Base-by-base conservation (phyloP, 148 eudicot species). In the Polygonum aviculare region DNA sequence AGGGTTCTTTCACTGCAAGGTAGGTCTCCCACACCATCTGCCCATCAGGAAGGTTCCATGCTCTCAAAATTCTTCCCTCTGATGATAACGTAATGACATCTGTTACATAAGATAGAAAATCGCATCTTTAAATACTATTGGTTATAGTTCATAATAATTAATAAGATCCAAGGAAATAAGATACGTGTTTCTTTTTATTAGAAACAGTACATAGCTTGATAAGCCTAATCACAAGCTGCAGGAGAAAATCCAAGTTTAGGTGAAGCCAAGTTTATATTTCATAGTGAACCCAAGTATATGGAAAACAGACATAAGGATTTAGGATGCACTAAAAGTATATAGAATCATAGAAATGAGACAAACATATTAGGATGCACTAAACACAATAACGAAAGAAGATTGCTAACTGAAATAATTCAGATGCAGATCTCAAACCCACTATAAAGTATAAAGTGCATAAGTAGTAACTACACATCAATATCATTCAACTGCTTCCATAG, bases 41-140 rank as follows among this genome's bases (percentile, higher is more conserved):
- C 44, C 99, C 99, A 81, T 96, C 99, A 65, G 99, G 98, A 86
- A 96, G 98, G 82, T 93, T 96, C 99, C 99, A 96, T 47, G 99
- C 99, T 85, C 99, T 88, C 63, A 93, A 73, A 72, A 87, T 81
- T 79, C 87, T 91, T 79, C 99, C 98, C 70, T 84, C 86, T 33
- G 98, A 93, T 55, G 99, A 93, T 44, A 93, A 86, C 15, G 93
- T 85, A 77, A 96, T 82, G 78, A 93, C 92, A 91, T 89, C 99
- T 96, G 91, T 18, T 26, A 47, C 38, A 73, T 36, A 57, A 75
- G 12, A 21, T 78, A 77, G 35, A 6, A 65, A 35, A 31, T 35
- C 41, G 38, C 2, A 11, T 31, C 16, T 15, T 67, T 31, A 6
- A 36, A 67, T 15, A 67, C 38, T 15, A 5, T 33, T 4, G 41